These are phyloP conservation scores for Peniophora sp. DNA, from an alignment of 1,284 basidiomycete genomes.

Conservation along the genomic window DNA sequence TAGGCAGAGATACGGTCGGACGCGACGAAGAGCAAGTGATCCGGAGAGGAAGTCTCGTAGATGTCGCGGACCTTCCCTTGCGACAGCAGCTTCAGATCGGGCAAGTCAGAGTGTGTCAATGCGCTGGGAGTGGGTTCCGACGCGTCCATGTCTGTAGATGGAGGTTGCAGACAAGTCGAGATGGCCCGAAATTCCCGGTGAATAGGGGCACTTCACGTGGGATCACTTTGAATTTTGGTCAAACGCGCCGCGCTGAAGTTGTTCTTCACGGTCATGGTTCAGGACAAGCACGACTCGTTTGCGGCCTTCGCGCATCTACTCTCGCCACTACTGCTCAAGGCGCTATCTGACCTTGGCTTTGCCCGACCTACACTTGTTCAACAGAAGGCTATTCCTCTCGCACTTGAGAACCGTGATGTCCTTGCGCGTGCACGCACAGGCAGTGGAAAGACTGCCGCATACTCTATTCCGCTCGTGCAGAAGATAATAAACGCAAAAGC, in stretches of 20 bases:
- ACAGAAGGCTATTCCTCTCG: constrained; percentile 76
- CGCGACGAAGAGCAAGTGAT: constrained; percentile 87
- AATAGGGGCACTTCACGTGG: neutral
- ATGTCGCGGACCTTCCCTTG: constrained; percentile 93
- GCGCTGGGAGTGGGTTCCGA: constrained; percentile 16
- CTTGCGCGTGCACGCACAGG: constrained; percentile 92
- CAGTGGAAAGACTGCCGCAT: constrained; percentile 96
- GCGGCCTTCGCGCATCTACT: constrained; percentile 65
- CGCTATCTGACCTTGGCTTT: constrained; percentile 77
- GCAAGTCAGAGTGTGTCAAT: constrained; percentile 47
- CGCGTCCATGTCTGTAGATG: neutral
- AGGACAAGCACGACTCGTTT: constrained; percentile 29
- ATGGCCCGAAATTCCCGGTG: too few relatives aligned
- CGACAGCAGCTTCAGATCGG: constrained; percentile 59
- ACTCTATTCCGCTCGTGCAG: constrained; percentile 87
- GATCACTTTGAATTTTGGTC: neutral
- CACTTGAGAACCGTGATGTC: constrained; percentile 87
- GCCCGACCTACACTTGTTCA: constrained; percentile 81
- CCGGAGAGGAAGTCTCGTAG: constrained; percentile 63
- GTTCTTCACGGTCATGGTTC: neutral
- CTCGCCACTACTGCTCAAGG: constrained; percentile 69
- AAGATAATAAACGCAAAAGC: constrained; percentile 80
- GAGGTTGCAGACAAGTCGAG: too few relatives aligned
- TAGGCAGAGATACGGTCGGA: constrained; percentile 96
- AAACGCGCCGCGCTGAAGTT: neutral